These are phyloP conservation scores for Periconia macrospinosa DNA, from an alignment of 2,329 filamentous ascomycete species.

Conservation along the genomic window DNA sequence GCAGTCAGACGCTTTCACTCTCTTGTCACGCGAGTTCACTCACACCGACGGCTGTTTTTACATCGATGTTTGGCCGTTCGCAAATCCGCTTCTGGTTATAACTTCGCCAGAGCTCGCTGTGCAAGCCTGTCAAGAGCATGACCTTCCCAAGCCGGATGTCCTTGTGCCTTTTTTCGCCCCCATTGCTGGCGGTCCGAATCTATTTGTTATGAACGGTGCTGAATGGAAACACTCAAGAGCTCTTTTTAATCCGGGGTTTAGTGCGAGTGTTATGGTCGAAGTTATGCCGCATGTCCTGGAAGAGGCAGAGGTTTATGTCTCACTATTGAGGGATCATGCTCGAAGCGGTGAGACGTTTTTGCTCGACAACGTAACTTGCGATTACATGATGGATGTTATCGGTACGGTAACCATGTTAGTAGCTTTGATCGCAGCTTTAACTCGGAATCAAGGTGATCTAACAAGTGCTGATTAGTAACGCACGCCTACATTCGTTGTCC, in stretches of 20 bases:
- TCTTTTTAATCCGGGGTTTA: slow-evolving; percentile 19
- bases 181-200: slow-evolving; percentile 12
- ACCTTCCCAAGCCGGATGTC: slow-evolving; percentile 11
- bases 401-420: slow-evolving; percentile 7
- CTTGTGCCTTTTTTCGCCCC: slow-evolving; percentile 11
- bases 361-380: slow-evolving; percentile 9
- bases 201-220: slow-evolving; percentile 15
- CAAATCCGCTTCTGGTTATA: slow-evolving; percentile 13
- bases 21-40: slow-evolving; percentile 7
- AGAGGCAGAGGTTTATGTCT: slow-evolving; percentile 14
- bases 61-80: slow-evolving; percentile 22
- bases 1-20: slow-evolving; percentile 9
- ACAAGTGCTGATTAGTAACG: too few relatives aligned
- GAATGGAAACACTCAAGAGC: slow-evolving; percentile 33
- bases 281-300: slow-evolving; percentile 16
- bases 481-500: slow-evolving; percentile 7
- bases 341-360: slow-evolving; percentile 6
- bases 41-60: slow-evolving; percentile 6
- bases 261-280: slow-evolving; percentile 50
- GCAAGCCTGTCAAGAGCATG: slow-evolving; percentile 5
- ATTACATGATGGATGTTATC: slow-evolving; percentile 17
- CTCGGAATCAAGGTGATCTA: too few relatives aligned
- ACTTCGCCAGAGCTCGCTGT: slow-evolving; percentile 7
- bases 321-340: slow-evolving; percentile 4
- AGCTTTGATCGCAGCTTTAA: not conserved